Evolutionary conservation across 805 yeast genomes (phyloP), one percentile per base, ranked within the genome.

Genomic region (Pichia eremophila): DNA sequence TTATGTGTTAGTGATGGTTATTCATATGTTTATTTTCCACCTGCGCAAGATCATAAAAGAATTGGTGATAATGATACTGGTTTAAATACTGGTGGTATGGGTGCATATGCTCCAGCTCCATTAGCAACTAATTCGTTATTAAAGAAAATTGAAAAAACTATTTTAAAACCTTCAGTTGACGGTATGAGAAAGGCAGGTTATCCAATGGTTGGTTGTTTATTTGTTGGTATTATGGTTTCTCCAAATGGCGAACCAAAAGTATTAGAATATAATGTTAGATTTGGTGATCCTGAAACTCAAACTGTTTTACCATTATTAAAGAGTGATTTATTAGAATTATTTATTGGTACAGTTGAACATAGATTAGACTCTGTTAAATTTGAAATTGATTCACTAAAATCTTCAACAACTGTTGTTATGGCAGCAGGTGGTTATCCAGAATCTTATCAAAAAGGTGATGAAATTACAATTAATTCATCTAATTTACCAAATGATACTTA

Each of bases 271-370:
- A 93, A 93, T 58, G 98, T 95, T 45, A 82, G 99, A 69, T 95
- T 93, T 57, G 99, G 99, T 53, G 99, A 93, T 66, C 99, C 99
- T 55, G 99, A 93, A 70, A 93, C 98, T 35, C 99, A 93, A 72
- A 86, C 97, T 3, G 95, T 93, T 25, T 72, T 93, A 61, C 96
- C 97, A 19, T 74, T 93, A 60, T 71, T 93, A 53, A 71, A 86
- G 42, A 83, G 96, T n/a, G 99, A 93, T 67, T 74, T 93, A 60
- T 93, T 96, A 42, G 88, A 90, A 66, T 80, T 93, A 42, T 79
- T 95, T 77, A 68, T 91, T 46, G 99, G 98, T 41, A 83, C 95
- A 54, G 95, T 93, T 41, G 96, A 91, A 65, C 95, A 85, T 67
- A 77, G 98, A 66, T 77, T 93, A 55, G 99, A 93, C 62, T 77